Base-by-base conservation (phyloP, 306 rosid species). In the Quillaja saponaria region DNA sequence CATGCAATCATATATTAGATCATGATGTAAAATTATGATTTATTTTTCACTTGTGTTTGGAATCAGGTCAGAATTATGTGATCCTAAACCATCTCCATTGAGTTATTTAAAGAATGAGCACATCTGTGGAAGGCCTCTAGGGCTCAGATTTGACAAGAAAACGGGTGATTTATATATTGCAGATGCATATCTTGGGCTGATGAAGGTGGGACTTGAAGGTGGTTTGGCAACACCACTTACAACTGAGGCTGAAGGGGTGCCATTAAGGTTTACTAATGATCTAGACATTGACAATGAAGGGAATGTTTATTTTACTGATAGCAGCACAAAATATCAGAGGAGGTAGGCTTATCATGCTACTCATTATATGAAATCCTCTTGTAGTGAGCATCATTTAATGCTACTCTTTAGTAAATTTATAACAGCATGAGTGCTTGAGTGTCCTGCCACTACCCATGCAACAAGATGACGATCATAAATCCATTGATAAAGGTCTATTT, bases 91-190 rank as follows among this genome's bases (percentile, higher is more conserved):
- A 44, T 73, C 85, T n/a, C 77, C 92, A 34, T 51, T 86, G 33
- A 85, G 95, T 70, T 88, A 88, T 78, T 46, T 79, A 69, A 78
- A 59, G 77, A 81, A 77, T 60, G 98, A 91, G 56, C 96, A 91
- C 78, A 84, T 91, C 28, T 91, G 98, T 60, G 98, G 98, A 55
- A 84, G 98, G 77, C 98, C 98, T 64, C 57, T 91, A 77, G 96
- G 98, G 44, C 87, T 88, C 12, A 90, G 96, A 44, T 91, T 91
- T 72, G 65, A 91, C 85, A 88, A 88, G 90, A 88, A 84, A 76
- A 86, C 98, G 12, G 98, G 95, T 31, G 83, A 91, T 74, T 62
- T 91, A 65, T 88, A 88, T 81, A 91, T 91, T 34, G 92, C 98
- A 18, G 98, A 91, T 81, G 88, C 98, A 18, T 91, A 91, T 67